phyloP scores from a whole-genome alignment of 2,329 filamentous ascomycete species.

The Trichoderma atrobrunneum region DNA sequence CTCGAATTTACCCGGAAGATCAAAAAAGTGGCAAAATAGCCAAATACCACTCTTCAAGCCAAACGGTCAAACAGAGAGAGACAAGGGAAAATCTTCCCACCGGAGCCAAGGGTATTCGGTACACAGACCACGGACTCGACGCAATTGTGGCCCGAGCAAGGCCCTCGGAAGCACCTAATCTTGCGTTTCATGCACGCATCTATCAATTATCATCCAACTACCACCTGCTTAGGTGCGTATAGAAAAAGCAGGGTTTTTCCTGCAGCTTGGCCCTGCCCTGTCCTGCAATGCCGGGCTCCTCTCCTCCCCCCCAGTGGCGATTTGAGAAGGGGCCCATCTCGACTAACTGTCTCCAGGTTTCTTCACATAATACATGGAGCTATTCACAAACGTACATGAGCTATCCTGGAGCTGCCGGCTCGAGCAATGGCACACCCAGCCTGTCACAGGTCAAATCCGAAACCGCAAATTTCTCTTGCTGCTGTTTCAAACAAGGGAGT shows the following conservation, averaged over 20 bases:
- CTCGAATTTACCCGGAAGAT: constrained; percentile 5
- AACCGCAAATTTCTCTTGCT: background rate
- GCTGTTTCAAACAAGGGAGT: background rate
- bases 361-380: constrained; percentile 10
- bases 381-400: constrained; percentile 8
- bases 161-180: constrained; percentile 9
- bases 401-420: background rate
- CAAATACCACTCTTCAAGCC: background rate
- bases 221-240: background rate
- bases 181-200: constrained; percentile 5
- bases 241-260: background rate
- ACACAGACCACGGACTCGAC: background rate
- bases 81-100: background rate
- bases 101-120: background rate
- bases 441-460: background rate
- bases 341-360: constrained; percentile 2
- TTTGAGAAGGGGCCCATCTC: background rate
- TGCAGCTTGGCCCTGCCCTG: background rate
- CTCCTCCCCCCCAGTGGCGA: background rate
- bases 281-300: background rate
- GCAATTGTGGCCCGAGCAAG: background rate
- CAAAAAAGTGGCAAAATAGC: constrained; percentile 5
- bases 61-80: background rate
- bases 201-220: constrained; percentile 8
- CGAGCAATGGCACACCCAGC: constrained; percentile 9